Evolutionary conservation across 2,329 filamentous ascomycete species (phyloP), one percentile per base, ranked within the genome.

Genomic region (Tolypocladium ovalisporum): DNA sequence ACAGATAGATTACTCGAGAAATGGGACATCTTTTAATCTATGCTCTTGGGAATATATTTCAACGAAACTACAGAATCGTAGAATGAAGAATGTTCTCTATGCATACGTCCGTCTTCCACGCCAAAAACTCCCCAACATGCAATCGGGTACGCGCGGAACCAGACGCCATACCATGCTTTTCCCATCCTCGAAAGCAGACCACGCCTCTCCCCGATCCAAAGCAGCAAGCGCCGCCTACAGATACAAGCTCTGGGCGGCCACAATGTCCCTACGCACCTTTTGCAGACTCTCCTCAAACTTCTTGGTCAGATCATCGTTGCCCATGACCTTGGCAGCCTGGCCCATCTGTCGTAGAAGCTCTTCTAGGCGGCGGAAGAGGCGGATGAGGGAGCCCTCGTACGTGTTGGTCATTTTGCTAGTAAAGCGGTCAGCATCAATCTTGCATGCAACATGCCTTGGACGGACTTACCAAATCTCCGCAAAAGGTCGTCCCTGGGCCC

Each of bases 301-400:
- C 69, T 86, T 82, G 68, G 92, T 88, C 57, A 99, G 78, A 67
- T 97, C 94, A 60, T 96, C 90, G 70, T 89, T 97, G 66, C 94
- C 94, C 94, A 99, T 99, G 61, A 97, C 93, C 76, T 97, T 97
- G 63, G 89, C 84, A 29, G 93, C 94, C 75, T 97, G 89, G 19
- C 88, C 93, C 82, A 97, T 96, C 73, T 99, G 94, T 63, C 94
- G 84, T 39, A 99, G 79, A 58, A 97, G 79, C 75, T 99, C 94
- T 73, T 99, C 94, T 36, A 99, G 79, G 24, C 94, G 89, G 56
- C 94, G 88, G 84, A 99, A 99, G 42, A 97, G 85, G 54, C 94
- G 90, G 65, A 99, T 97, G 60, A 99, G 78, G 58, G 90, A 97
- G 59, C 94, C 94, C 76, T 99, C 94, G 73, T 97, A 99, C 34